Evolutionary conservation across 2,329 filamentous ascomycete species (phyloP), one percentile per base, ranked within the genome.

Genomic region (Piedraia hortae): DNA sequence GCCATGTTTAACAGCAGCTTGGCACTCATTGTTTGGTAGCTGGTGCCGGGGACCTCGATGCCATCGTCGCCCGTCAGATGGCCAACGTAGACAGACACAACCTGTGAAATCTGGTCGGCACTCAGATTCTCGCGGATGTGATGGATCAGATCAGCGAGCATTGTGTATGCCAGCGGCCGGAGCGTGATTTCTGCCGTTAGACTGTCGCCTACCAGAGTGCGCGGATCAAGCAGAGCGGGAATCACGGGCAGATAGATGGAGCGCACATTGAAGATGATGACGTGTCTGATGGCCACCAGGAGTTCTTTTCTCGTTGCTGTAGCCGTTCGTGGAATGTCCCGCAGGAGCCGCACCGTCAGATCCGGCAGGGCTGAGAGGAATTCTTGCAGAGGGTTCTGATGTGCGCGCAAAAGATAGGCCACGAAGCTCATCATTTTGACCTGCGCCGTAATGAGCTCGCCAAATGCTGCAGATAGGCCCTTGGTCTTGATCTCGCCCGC

Each of bases 401-500:
- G 89, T 21, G 88, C 71, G 19, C 85, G 57, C 7, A 97, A 58
- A 1, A 97, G 51, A 39, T 93, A 97, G 1, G 88, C 88, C 33
- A 97, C 45, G 37, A 97, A 97, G 37, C 80, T 93, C 82, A 97
- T 93, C 0, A 82, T 93, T 53, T 99, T 93, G 9, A 97, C 85
- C 44, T 99, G 88, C 1, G 82, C 78, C 0, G 78, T 93, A 31
- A 97, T 88, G 33, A 93, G 89, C 36, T 97, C 88, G 16, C 82
- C 85, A 50, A 93, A 99, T 1, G 80, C 82, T 7, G 72, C 72
- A 8, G 28, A 27, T 21, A 35, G 35, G 4, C 33, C 31, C 26
- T 80, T 60, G 36, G 93, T 90, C 47, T 77, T 82, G 39, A 99
- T 91, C 26, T 77, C 73, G 21, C 73, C 73, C 47, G 77, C 89